These are phyloP conservation scores for Canavalia gladiata DNA, from an alignment of 306 rosid species.

Conservation along the genomic window DNA sequence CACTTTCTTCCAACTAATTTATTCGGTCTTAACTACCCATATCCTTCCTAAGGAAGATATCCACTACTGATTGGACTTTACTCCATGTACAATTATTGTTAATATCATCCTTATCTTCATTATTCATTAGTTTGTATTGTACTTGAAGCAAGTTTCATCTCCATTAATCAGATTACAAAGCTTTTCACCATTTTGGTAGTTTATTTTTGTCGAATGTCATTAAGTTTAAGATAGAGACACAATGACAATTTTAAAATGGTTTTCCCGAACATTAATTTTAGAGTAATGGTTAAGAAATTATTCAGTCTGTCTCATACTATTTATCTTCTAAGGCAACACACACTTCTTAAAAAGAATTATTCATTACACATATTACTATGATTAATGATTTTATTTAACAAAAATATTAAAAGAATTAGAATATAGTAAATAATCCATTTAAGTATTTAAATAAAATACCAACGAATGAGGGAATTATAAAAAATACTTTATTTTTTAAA, in stretches of 20 bases:
- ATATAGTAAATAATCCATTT: too few species aligned
- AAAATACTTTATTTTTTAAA: too few species aligned
- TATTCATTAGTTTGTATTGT: slow-evolving; percentile 12
- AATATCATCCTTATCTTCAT: not conserved
- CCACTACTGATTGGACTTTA: not conserved
- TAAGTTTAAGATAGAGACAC: not conserved
- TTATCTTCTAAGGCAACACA: too few species aligned
- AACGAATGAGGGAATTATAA: too few species aligned
- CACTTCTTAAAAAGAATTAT: too few species aligned
- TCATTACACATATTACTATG: too few species aligned
- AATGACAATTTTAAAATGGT: not conserved
- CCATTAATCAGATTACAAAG: not conserved
- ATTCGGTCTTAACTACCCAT: not conserved
- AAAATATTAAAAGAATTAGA: too few species aligned
- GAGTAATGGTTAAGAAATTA: not conserved
- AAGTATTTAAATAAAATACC: too few species aligned
- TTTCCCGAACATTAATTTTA: too few species aligned
- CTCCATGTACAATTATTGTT: not conserved
- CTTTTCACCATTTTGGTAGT: not conserved
- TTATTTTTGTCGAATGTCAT: not conserved
- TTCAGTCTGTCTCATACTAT: too few species aligned
- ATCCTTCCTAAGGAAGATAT: not conserved
- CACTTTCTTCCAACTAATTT: not conserved
- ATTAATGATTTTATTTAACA: too few species aligned
- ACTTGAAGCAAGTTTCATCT: slow-evolving; percentile 1